Evolutionary conservation across 768 basidiomycete genomes (phyloP), one percentile per base, ranked within the genome.

Genomic region (Polyporus arcularius): DNA sequence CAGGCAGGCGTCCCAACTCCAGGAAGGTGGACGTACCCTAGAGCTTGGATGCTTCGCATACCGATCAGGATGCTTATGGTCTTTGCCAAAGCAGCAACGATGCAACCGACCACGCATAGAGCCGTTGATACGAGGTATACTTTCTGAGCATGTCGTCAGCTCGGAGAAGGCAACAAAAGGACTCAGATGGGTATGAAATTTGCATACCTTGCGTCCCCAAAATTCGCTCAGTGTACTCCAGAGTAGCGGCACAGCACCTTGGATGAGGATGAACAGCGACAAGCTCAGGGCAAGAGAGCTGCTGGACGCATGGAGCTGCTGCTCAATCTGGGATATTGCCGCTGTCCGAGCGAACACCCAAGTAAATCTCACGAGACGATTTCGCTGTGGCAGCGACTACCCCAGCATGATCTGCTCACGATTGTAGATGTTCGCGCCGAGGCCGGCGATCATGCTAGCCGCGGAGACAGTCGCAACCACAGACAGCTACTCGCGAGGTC

Each of bases 141-240:
- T 16, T 79, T 58, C 86, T 85, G 32, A 5, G 4, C 35, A 1
- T 3, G 11, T 28, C 5, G 32, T 32, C 14, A 61, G 58, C 48
- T n/a, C n/a, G n/a, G n/a, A 21, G 26, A 11, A 61, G 57, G 48
- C 7, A 18, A 46, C 61, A 1, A 35, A 41, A 39, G 21, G 45
- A 4, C 3, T 41, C 48, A 42, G 21, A 4, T n/a, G 32, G 7
- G 26, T 4, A 41, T 5, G 31, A 10, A 11, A n/a, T 56, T 8
- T 31, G 70, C 78, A 21, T 63, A 85, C 86, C 78, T 85, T 92
- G 55, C 91, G 77, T 8, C 91, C 92, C 67, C 84, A 86, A 35
- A 93, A 82, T 72, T 94, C 92, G 57, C 86, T 87, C 28, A 88
- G 74, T 0, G 84, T 81, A 55, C 79, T 82, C 90, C 91, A 92